Conservation (phyloP, 2,329 filamentous ascomycete genomes). For the Macrophomina pseudophaseolina region DNA sequence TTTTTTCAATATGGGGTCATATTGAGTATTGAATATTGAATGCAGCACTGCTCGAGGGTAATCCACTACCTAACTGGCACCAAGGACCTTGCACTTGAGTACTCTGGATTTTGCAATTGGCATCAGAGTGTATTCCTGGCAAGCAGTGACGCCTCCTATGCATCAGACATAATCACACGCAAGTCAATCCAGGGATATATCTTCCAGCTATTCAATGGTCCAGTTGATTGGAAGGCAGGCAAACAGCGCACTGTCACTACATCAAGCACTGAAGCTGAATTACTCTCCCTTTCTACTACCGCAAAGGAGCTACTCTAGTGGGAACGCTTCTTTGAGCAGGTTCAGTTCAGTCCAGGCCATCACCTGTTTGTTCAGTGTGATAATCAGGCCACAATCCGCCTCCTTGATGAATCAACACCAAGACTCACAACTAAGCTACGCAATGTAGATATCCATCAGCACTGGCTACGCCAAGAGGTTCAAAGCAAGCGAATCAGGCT, state of each 20-base stretch:
- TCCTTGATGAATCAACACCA: constrained; percentile 21
- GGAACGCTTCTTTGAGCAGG: too few relatives aligned
- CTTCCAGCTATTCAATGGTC: constrained; percentile 32
- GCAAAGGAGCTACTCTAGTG: too few relatives aligned
- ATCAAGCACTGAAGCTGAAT: too few relatives aligned
- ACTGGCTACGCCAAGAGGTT: too few relatives aligned
- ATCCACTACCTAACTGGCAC: too few relatives aligned
- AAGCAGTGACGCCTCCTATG: constrained; percentile 30
- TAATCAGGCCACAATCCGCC: constrained; percentile 27
- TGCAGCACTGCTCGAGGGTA: too few relatives aligned
- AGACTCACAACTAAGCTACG: constrained; percentile 28
- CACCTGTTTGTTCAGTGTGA: constrained; percentile 7
- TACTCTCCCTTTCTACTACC: too few relatives aligned
- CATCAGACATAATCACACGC: constrained; percentile 28
- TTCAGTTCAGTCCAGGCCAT: too few relatives aligned
- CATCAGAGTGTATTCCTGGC: constrained; percentile 24
- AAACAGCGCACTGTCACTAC: constrained; percentile 17
- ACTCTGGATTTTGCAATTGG: constrained; percentile 21
- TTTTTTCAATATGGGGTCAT: too few relatives aligned
- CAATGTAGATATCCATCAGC: constrained; percentile 29
- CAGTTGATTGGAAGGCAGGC: constrained; percentile 31
- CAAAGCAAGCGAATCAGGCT: too few relatives aligned
- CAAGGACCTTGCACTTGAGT: constrained; percentile 19
- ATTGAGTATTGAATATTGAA: too few relatives aligned
- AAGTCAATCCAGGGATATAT: constrained; percentile 33